Base-by-base conservation (phyloP, 1,284 basidiomycete species). In the Cryptococcus sp. region DNA sequence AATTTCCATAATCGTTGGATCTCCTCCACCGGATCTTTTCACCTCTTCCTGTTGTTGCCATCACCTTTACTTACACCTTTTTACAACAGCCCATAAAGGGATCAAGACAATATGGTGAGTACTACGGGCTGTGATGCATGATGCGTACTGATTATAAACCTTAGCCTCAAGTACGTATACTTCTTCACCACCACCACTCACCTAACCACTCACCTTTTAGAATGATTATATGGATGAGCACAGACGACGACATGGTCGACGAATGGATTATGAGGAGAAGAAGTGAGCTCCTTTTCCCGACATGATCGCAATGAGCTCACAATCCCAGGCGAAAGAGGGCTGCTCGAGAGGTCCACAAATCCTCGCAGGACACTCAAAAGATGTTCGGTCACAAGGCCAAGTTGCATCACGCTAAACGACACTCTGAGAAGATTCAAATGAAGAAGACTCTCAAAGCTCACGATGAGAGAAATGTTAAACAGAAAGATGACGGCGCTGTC, bases 361-460 rank as follows among this genome's bases (percentile, higher is more conserved):
- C 84, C 30, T 98, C 95, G 41, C 85, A 87, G 14, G 80, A 86
- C 56, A 91, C 94, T 13, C 94, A 98, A 79, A 94, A 95, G 76
- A 85, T 90, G 45, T 94, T 94, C 66, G 96, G 96, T 79, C 82
- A 97, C 68, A 98, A 97, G 81, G 96, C 94, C 68, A 99, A 99
- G 80, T 82, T 98, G 46, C 85, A 97, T 36, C 96, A 99, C 75
- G 91, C 91, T 55, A 93, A 89, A 78, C 88, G 93, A 57, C 91
- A 98, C 78, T 85, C 90, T 42, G 91, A 99, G 80, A 99, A 98
- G 81, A 89, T 98, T 46, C 92, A 95, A 76, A 89, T 99, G 81
- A 96, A 95, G 80, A 99, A 98, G 83, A 95, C 92, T 43, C 87
- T 99, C 79, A 97, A 97, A 76, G 92, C 93, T 34, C 96, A 98